Evolutionary conservation across 257 asterid genomes (phyloP).

Genomic region (Leonotis leonurus): DNA sequence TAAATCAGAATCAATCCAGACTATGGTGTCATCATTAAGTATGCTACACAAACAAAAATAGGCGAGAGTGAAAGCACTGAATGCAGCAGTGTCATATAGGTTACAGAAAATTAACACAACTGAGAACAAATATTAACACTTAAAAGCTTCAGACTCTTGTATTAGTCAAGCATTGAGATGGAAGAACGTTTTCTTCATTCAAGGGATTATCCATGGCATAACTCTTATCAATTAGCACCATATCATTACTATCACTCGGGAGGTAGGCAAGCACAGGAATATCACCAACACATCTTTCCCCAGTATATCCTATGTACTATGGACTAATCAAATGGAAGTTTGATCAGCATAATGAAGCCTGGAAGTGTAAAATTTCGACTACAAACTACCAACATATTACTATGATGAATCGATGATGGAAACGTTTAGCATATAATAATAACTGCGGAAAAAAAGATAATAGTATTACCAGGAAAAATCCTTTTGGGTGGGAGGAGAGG

Average conservation of each 20-base stretch:
- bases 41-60: not conserved
- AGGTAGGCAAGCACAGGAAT: too few relatives aligned
- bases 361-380: not conserved
- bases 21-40: too few relatives aligned
- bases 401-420: not conserved
- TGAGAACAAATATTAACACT: not conserved
- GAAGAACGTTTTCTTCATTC: not conserved
- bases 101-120: not conserved
- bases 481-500: slow-evolving; percentile 91
- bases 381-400: not conserved
- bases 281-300: not conserved
- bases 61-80: not conserved
- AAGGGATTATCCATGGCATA: not conserved
- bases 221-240: too few relatives aligned
- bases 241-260: too few relatives aligned
- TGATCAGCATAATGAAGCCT: too few relatives aligned
- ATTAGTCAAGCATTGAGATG: not conserved
- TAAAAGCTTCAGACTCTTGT: not conserved
- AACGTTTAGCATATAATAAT: not conserved
- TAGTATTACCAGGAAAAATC: slow-evolving; percentile 54
- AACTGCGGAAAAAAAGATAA: not conserved
- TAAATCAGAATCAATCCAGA: not conserved
- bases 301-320: not conserved
- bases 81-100: not conserved
- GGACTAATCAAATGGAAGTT: not conserved